Percentiles rank a stretch among this genome's conserved stretches.
phyloP scores from a whole-genome alignment of 768 basidiomycete genomes.

The Boletus tylopilopsis region DNA sequence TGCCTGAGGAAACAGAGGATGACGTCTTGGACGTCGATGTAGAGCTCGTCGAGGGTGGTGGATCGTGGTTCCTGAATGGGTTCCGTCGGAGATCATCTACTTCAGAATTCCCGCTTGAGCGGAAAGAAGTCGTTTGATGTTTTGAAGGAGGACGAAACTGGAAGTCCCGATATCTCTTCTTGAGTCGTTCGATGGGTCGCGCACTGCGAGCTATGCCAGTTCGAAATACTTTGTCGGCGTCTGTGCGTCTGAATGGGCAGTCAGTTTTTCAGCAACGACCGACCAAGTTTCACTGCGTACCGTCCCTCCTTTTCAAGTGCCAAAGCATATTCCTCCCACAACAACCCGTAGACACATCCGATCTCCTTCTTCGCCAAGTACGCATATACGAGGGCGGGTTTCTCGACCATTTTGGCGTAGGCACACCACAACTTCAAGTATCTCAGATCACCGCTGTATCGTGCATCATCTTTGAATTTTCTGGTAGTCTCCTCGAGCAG shows the following conservation, averaged over 20 bases:
- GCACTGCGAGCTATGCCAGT: constrained; percentile 80
- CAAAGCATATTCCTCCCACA: constrained; percentile 91
- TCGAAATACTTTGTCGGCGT: constrained; percentile 79
- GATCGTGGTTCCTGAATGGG: constrained; percentile 35
- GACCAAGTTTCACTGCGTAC: constrained; percentile 42
- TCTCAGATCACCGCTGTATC: constrained; percentile 83
- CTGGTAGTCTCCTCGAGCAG: constrained; percentile 81
- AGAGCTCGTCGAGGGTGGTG: constrained; percentile 33
- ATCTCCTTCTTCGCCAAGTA: constrained; percentile 71
- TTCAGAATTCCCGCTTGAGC: constrained; percentile 26
- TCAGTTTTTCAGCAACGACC: constrained; percentile 5
- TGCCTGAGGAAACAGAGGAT: constrained; percentile 24
- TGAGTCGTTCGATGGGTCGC: constrained; percentile 80
- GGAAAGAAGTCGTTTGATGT: constrained; percentile 22
- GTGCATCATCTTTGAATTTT: constrained; percentile 76
- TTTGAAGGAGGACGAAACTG: constrained; percentile 45
- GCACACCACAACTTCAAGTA: constrained; percentile 91
- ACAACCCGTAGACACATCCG: constrained; percentile 68
- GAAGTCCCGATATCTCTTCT: constrained; percentile 78
- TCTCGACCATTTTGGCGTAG: constrained; percentile 78
- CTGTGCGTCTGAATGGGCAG: constrained; percentile 47
- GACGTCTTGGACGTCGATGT: constrained; percentile 23
- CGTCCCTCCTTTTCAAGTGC: constrained; percentile 71
- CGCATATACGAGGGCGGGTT: constrained; percentile 64
- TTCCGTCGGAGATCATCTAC: constrained; percentile 31